A percentile compares a stretch with the other conserved stretches of the same genome.
phyloP scores from a whole-genome alignment of 2,329 filamentous ascomycete genomes.

The Paracamarosporium sp. region DNA sequence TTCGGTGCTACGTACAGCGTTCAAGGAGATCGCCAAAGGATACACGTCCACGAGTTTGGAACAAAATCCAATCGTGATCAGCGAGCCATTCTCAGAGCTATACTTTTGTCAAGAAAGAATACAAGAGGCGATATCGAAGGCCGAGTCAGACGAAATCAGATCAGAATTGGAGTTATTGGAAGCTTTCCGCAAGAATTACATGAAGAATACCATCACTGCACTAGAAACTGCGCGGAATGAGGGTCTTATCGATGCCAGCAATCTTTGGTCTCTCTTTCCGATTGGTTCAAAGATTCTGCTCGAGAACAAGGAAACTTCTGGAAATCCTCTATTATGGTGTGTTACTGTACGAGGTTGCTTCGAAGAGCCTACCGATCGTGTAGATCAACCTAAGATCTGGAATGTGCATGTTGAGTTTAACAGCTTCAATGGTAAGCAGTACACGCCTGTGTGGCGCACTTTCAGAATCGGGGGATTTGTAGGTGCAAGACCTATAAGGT shows the following conservation, averaged over 20 bases:
- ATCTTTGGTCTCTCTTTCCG: slow-evolving; percentile 2
- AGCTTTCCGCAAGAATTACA: slow-evolving; percentile 1
- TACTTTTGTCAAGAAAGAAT: slow-evolving; percentile 1
- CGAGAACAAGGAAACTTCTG: background rate
- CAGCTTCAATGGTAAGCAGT: background rate
- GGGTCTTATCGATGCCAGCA: background rate
- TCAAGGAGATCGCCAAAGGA: slow-evolving; percentile 1
- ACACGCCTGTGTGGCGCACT: background rate
- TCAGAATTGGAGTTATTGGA: background rate
- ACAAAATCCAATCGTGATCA: slow-evolving; percentile 1
- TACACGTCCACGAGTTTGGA: slow-evolving; percentile 1
- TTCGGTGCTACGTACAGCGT: background rate
- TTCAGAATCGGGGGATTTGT: slow-evolving; percentile 1
- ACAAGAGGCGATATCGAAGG: background rate
- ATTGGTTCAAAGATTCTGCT: background rate
- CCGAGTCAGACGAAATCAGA: background rate
- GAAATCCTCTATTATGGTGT: background rate
- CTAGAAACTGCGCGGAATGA: background rate
- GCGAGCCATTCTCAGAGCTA: background rate
- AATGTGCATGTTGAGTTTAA: slow-evolving; percentile 2
- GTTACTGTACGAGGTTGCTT: background rate
- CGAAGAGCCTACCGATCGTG: background rate
- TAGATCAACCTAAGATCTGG: slow-evolving; percentile 2
- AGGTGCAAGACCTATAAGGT: background rate
- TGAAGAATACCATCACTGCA: slow-evolving; percentile 1